Conservation (phyloP, 1,284 basidiomycete species). For the Leucoagaricus sp. region DNA sequence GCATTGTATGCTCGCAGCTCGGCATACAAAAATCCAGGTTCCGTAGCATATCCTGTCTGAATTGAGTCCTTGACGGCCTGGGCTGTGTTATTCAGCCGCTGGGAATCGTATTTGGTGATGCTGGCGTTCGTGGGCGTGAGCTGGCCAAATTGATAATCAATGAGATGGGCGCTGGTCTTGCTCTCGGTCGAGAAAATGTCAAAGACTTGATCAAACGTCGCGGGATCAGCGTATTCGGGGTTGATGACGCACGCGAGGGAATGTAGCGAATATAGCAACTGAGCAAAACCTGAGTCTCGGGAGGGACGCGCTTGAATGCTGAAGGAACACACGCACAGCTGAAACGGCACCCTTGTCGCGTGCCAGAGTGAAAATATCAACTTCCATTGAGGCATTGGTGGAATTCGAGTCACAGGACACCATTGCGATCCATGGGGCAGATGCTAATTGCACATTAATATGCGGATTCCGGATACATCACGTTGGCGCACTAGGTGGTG, state of each 20-base stretch:
- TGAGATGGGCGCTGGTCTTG: slow-evolving; percentile 48
- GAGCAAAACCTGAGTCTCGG: slow-evolving; percentile 11
- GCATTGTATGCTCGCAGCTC: slow-evolving; percentile 70
- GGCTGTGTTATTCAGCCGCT: slow-evolving; percentile 55
- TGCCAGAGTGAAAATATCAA: slow-evolving; percentile 82
- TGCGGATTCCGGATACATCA: slow-evolving; percentile 1
- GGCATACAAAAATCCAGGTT: slow-evolving; percentile 66
- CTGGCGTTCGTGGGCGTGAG: slow-evolving; percentile 49
- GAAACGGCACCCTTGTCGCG: slow-evolving; percentile 76
- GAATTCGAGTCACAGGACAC: slow-evolving; percentile 80
- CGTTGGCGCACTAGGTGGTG: slow-evolving; percentile 38
- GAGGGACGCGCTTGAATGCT: neutral
- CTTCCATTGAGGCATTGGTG: slow-evolving; percentile 54
- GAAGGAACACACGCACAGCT: slow-evolving; percentile 39
- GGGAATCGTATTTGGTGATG: slow-evolving; percentile 60
- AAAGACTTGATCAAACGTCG: slow-evolving; percentile 70
- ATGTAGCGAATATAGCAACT: slow-evolving; percentile 78
- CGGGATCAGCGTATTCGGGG: slow-evolving; percentile 64
- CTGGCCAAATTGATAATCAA: slow-evolving; percentile 65
- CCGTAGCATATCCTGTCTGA: slow-evolving; percentile 37
- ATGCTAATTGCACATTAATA: slow-evolving; percentile 41
- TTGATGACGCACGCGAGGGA: slow-evolving; percentile 78
- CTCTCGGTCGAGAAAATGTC: slow-evolving; percentile 77
- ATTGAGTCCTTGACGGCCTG: slow-evolving; percentile 53
- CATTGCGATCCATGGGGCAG: slow-evolving; percentile 88